Evolutionary conservation across 2,329 filamentous ascomycete genomes (phyloP).

Genomic region (Fusarium sp.): DNA sequence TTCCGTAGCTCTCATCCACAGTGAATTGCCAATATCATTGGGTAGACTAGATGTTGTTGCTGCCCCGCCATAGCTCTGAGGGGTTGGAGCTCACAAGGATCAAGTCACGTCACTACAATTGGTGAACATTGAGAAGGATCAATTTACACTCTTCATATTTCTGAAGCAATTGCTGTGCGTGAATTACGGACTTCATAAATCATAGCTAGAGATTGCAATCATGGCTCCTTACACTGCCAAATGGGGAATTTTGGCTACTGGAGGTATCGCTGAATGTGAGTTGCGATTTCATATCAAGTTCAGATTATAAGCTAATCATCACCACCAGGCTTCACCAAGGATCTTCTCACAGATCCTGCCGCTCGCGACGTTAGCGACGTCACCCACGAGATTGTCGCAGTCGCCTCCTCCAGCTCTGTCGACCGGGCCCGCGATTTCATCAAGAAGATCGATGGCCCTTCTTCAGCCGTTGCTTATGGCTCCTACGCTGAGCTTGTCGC

Average conservation of each 20-base stretch:
- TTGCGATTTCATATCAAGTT: neutral
- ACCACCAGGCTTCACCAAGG: slow-evolving; percentile 72
- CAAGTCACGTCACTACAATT: slow-evolving; percentile 27
- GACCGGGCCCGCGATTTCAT: slow-evolving; percentile 79
- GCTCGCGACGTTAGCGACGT: slow-evolving; percentile 77
- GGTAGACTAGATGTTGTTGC: neutral
- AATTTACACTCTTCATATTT: neutral
- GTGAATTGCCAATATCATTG: slow-evolving; percentile 5
- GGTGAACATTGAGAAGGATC: neutral
- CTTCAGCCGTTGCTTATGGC: slow-evolving; percentile 77
- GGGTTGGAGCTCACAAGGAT: slow-evolving; percentile 19
- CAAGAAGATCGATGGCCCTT: slow-evolving; percentile 73
- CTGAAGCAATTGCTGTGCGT: neutral
- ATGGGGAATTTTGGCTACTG: slow-evolving; percentile 72
- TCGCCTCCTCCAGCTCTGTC: slow-evolving; percentile 80
- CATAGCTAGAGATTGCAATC: slow-evolving; percentile 19
- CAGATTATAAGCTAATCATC: neutral
- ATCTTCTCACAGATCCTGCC: slow-evolving; percentile 79
- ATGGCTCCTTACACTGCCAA: slow-evolving; percentile 63
- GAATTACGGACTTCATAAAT: neutral
- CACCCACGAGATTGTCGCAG: slow-evolving; percentile 80
- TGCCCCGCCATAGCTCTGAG: slow-evolving; percentile 34
- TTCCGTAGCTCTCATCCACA: slow-evolving; percentile 8
- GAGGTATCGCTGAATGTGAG: slow-evolving; percentile 68
- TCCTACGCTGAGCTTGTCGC: slow-evolving; percentile 84